Base-by-base conservation (phyloP, 257 asterid species). In the Rhazya stricta region DNA sequence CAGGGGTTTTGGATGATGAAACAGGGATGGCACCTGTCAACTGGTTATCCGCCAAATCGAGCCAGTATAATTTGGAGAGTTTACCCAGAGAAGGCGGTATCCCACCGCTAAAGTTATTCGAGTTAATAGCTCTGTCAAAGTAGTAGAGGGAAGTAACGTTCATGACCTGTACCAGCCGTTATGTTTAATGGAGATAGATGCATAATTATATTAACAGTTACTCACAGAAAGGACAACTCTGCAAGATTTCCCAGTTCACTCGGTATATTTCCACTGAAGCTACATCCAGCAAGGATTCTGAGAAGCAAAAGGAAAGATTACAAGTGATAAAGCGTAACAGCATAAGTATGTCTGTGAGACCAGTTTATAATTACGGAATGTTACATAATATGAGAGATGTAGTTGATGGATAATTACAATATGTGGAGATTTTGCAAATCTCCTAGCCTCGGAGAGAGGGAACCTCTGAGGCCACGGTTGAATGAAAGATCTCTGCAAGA, bases 211-310 rank as follows among this genome's bases (percentile, higher is more conserved):
- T 15, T 6, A 11, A 32, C 66, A 61, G 74, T 46, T 76, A 80
- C 96, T 88, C 87, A 94, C 99, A 94, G 80, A 82, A 94, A 94
- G n/a, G 99, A 92, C 62, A 94, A 88, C 41, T 88, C 88, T 4
- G 87, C 69, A 74, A 94, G 90, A 58, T 88, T 89, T 75, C 97
- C 99, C 69, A 94, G 63, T 78, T 94, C 97, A 81, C 78, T 81
- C 48, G 97, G 99, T 86, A 94, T 84, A 76, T 71, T 83, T 79
- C 90, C 90, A 34, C 88, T 86, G 79, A 94, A 92, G 86, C 97
- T 75, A 76, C 99, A 94, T 71, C 99, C 99, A 32, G 99, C 97
- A 15, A 94, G 86, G 81, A 94, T 94, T 81, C 99, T 94, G 92
- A 73, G 76, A 73, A 61, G 43, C 54, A 79, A 30, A 80, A 0